Percentiles rank a stretch among this genome's conserved stretches.
phyloP scores from a whole-genome alignment of 305 asterid genomes.

The Lippia alba region DNA sequence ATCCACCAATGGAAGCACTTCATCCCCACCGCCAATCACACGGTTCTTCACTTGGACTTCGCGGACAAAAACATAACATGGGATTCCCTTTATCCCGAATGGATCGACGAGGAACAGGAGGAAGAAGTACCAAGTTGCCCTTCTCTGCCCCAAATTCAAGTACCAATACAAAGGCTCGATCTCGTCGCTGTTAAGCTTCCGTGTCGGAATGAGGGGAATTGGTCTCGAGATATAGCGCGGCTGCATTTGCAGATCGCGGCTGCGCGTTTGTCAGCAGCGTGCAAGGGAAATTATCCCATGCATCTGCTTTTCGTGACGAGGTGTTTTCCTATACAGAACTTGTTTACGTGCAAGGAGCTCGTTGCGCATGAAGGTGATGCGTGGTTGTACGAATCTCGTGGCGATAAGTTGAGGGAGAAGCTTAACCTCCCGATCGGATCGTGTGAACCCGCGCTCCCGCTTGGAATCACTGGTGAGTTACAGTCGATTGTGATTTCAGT shows the following conservation, averaged over 20 bases:
- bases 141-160: constrained; percentile 50
- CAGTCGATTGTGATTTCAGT: not conserved
- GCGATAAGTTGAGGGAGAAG: constrained; percentile 53
- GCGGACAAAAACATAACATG: constrained; percentile 56
- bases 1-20: constrained; percentile 41
- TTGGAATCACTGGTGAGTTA: constrained; percentile 53
- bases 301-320: constrained; percentile 60
- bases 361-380: constrained; percentile 47
- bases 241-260: constrained; percentile 73
- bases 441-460: constrained; percentile 76
- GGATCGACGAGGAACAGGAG: constrained; percentile 87
- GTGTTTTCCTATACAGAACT: constrained; percentile 69
- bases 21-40: constrained; percentile 46
- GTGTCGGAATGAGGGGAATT: constrained; percentile 66
- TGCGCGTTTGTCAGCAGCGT: constrained; percentile 56
- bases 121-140: constrained; percentile 68
- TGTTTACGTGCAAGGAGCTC: constrained; percentile 66
- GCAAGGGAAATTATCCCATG: constrained; percentile 55
- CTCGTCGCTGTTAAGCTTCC: constrained; percentile 75
- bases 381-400: constrained; percentile 65
- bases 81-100: constrained; percentile 72
- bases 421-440: constrained; percentile 79
- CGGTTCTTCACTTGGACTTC: constrained; percentile 37
- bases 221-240: constrained; percentile 79
- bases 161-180: constrained; percentile 56